These are phyloP conservation scores for Lachnellula willkommii DNA, from an alignment of 2,329 filamentous ascomycete species.

Conservation along the genomic window DNA sequence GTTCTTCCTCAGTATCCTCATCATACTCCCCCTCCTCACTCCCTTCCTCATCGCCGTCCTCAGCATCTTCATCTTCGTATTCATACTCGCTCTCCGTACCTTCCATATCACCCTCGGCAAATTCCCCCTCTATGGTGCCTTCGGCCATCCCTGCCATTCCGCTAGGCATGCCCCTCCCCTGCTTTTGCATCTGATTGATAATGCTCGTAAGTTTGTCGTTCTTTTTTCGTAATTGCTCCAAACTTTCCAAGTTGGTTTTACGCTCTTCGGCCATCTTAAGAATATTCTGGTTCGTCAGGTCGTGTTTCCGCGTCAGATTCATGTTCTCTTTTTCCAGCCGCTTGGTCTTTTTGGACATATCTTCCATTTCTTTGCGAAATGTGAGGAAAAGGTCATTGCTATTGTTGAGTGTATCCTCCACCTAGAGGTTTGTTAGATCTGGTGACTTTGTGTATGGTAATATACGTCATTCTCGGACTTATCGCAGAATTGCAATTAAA, in stretches of 20 bases:
- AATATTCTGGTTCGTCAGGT: constrained; percentile 89
- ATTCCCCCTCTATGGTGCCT: constrained; percentile 48
- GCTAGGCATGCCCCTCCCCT: constrained; percentile 72
- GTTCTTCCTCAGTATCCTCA: constrained; percentile 40
- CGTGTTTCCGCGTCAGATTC: constrained; percentile 83
- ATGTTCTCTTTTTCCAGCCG: constrained; percentile 95
- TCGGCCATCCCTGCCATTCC: constrained; percentile 57
- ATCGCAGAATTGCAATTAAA: constrained; percentile 8
- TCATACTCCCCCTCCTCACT: constrained; percentile 38
- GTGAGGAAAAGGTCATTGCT: constrained; percentile 96
- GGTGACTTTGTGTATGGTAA: background rate
- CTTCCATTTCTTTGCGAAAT: constrained; percentile 98
- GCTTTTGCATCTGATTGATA: constrained; percentile 93
- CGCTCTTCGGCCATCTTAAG: constrained; percentile 96
- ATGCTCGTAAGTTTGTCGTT: constrained; percentile 89
- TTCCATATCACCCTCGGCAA: constrained; percentile 49
- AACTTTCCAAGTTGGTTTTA: constrained; percentile 65
- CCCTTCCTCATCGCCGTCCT: constrained; percentile 50
- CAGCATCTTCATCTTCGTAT: constrained; percentile 57
- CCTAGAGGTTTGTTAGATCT: constrained; percentile 56
- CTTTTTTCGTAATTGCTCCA: constrained; percentile 70
- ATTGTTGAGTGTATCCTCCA: constrained; percentile 97
- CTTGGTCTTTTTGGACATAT: constrained; percentile 99
- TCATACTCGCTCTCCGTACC: constrained; percentile 60
- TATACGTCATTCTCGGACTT: background rate